Base-by-base conservation (phyloP, 2,329 filamentous ascomycete species). In the Emydomyces testavorans region DNA sequence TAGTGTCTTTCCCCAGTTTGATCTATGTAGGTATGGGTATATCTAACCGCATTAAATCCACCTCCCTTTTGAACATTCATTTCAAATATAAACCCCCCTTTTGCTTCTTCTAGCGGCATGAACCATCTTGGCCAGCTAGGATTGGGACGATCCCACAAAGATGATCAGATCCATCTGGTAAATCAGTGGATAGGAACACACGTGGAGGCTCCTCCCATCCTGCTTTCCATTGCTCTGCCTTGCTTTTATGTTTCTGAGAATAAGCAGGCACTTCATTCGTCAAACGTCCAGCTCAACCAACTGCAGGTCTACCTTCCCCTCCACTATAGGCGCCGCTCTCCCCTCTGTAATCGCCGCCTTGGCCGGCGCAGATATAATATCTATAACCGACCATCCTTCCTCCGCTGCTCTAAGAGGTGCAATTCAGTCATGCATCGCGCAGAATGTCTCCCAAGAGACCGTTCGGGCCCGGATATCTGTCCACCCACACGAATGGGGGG, bases 401-500 rank as follows among this genome's bases (percentile, higher is more conserved):
- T 69, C 65, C 1, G 63, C 67, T 0, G 65, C 67, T 13, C 52
- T 71, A 60, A 3, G 61, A 57, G 50, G 66, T 55, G 36, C 70
- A 66, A 59, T 78, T 36, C 54, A 61, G 8, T 60, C 61, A 23
- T 79, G 78, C 54, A 66, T 74, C 23, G 48, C 60, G 6, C 63
- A 64, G 15, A 77, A 77, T 34, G 48, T 76, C 1, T 16, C 57
- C 1, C 49, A 65, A 4, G 53, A 50, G 18, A 26, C 20, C 13
- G 44, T 49, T 5, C 29, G 35, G 23, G 24, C 15, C 11, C 48
- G 62, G 4, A 49, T 72, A 13, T 52, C 57, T 0, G 64, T 76
- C n/a, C 54, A 73, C 37, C 71, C 73, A 4, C 77, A 79, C 50
- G 62, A 68, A 60, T 80, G 76, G 76, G 75, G 76, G 20, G 64